Evolutionary conservation across 2,329 filamentous ascomycete species (phyloP), one percentile per base, ranked within the genome.

Genomic region (Pseudogymnoascus verrucosus): DNA sequence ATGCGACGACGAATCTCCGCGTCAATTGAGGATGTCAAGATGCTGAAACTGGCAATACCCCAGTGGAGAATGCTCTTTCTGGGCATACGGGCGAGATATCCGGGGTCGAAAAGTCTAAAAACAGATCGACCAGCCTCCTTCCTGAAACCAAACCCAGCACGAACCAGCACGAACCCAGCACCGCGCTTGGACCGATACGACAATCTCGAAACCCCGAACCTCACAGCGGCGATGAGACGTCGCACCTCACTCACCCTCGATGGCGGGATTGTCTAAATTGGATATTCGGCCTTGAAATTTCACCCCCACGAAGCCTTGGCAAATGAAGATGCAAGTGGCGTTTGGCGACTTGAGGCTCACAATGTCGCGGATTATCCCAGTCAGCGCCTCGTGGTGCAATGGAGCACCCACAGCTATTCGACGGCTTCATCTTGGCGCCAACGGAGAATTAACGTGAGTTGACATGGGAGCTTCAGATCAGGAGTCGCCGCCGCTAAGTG

Each of bases 211-310:
- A 54, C 47, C 23, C 23, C n/a, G 14, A 57, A 34, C 51, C 51
- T 57, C 14, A 34, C 8, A 19, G 11, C 51, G 5, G 16, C 51
- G 28, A 57, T 57, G 51, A 57, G 51, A 57, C 51, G 51, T 57
- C 51, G 51, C 51, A 57, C 10, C 51, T 57, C 28, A 57, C 26
- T 54, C 47, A 31, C 47, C 47, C 47, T 54, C 47, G 47, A n/a
- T 54, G 47, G 23, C 4, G 23, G 23, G 14, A 54, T 54, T 28
- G n/a, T 57, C 26, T 34, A 57, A 14, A 34, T 19, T 57, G 11
- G 28, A 57, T 57, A 34, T 34, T 34, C 11, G 51, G 28, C 10
- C 51, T 34, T 11, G 34, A 57, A 54, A 34, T 34, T 12, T 11
- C 16, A 19, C 51, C 51, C 51, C 51, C 51, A 34, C 51, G 16